phyloP scores from a whole-genome alignment of 2,329 filamentous ascomycete species.

The Aspergillus sp. region DNA sequence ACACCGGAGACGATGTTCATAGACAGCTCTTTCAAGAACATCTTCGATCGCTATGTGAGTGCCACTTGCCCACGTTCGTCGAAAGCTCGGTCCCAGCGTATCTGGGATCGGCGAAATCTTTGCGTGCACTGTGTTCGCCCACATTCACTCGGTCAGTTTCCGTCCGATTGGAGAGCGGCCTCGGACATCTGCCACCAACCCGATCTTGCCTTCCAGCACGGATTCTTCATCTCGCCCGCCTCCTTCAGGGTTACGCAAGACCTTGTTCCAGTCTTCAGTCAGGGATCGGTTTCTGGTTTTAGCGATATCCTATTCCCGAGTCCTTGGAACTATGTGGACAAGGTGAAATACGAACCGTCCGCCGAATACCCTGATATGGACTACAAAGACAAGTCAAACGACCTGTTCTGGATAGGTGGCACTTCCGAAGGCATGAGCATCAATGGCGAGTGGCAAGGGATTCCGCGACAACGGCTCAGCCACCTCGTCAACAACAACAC shows the following conservation, averaged over 20 bases:
- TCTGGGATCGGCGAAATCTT: slow-evolving; percentile 64
- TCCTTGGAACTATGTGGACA: slow-evolving; percentile 61
- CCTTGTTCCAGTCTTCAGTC: slow-evolving; percentile 72
- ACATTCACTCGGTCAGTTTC: slow-evolving; percentile 67
- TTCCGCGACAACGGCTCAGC: slow-evolving; percentile 69
- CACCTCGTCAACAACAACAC: slow-evolving; percentile 65
- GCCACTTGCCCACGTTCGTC: slow-evolving; percentile 64
- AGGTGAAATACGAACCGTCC: slow-evolving; percentile 53
- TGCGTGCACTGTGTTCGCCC: slow-evolving; percentile 63
- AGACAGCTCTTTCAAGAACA: slow-evolving; percentile 40
- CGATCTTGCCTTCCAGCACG: slow-evolving; percentile 71
- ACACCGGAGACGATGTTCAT: slow-evolving; percentile 37
- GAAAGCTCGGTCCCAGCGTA: slow-evolving; percentile 55
- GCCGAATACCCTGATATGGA: slow-evolving; percentile 50
- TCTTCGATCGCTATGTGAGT: slow-evolving; percentile 45
- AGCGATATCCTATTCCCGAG: slow-evolving; percentile 74
- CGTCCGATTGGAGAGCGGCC: slow-evolving; percentile 64
- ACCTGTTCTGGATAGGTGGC: slow-evolving; percentile 73
- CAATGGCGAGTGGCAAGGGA: slow-evolving; percentile 62
- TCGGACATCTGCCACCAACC: slow-evolving; percentile 74
- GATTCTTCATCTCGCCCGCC: slow-evolving; percentile 67
- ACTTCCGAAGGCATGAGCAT: slow-evolving; percentile 57
- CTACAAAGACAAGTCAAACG: slow-evolving; percentile 63
- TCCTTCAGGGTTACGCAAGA: slow-evolving; percentile 61
- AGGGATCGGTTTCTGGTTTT: slow-evolving; percentile 70